These are phyloP conservation scores for Protomyces arabidopsidicola DNA, from an alignment of 1,139 yeast species.

Conservation along the genomic window DNA sequence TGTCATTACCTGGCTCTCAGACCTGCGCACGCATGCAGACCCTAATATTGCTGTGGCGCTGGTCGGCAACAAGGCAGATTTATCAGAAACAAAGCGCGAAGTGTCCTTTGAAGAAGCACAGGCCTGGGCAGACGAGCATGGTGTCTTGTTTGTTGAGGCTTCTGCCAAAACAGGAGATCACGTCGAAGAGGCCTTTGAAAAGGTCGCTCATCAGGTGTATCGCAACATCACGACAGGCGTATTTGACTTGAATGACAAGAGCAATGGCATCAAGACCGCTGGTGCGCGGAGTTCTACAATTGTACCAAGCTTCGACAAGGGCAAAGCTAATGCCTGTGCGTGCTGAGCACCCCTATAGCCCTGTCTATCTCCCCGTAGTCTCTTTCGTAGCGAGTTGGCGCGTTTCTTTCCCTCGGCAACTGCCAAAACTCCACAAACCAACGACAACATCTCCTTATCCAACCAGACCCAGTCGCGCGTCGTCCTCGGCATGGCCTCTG, in stretches of 20 bases:
- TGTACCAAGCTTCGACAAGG: slow-evolving; percentile 22
- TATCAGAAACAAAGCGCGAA: slow-evolving; percentile 58
- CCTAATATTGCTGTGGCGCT: slow-evolving; percentile 44
- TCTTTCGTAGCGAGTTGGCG: no score
- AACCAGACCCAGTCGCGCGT: no score
- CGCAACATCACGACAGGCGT: slow-evolving; percentile 39
- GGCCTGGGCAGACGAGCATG: slow-evolving; percentile 35
- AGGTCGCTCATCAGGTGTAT: slow-evolving; percentile 66
- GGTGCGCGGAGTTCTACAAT: slow-evolving; percentile 14
- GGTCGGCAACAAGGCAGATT: slow-evolving; percentile 51
- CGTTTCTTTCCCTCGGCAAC: no score
- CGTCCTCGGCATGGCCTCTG: background rate
- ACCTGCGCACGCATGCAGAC: slow-evolving; percentile 47
- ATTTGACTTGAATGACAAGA: slow-evolving; percentile 38
- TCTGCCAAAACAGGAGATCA: slow-evolving; percentile 85
- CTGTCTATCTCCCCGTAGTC: no score
- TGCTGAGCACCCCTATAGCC: background rate
- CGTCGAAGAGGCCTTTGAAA: slow-evolving; percentile 82
- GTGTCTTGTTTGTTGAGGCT: slow-evolving; percentile 64
- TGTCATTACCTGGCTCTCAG: slow-evolving; percentile 49
- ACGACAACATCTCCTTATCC: no score
- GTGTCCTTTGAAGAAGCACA: slow-evolving; percentile 41
- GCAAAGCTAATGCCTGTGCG: background rate
- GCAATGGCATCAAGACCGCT: slow-evolving; percentile 23
- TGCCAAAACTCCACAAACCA: no score